These are phyloP conservation scores for Brassica nigra DNA, from an alignment of 345 rosid genomes.

Conservation along the genomic window DNA sequence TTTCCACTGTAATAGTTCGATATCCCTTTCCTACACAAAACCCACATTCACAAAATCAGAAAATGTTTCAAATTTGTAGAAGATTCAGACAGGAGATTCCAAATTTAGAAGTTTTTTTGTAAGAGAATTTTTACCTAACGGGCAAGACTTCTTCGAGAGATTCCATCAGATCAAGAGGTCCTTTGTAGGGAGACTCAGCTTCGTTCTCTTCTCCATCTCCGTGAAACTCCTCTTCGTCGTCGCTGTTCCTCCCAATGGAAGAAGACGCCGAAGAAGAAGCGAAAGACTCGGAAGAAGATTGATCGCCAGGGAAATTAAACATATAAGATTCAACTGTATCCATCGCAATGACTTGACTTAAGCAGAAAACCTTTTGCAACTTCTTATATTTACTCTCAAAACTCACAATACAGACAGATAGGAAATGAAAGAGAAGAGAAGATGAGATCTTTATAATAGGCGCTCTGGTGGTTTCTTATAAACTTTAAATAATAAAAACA, in stretches of 20 bases:
- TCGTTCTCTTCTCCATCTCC: constrained; percentile 53
- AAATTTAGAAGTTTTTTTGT: not conserved
- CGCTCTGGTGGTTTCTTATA: constrained; percentile 18
- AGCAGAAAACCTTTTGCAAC: not conserved
- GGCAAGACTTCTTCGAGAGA: constrained; percentile 69
- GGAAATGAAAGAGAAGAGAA: constrained; percentile 18
- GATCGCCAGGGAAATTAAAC: constrained; percentile 23
- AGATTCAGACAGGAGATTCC: not conserved
- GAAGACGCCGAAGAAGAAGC: constrained; percentile 49
- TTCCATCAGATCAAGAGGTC: constrained; percentile 57
- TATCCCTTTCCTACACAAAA: constrained; percentile 68
- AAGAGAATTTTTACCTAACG: constrained; percentile 44
- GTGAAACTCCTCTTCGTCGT: constrained; percentile 38
- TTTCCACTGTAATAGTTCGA: constrained; percentile 81
- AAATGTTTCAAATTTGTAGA: constrained; percentile 11
- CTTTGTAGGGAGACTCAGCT: constrained; percentile 61
- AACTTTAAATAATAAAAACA: constrained; percentile 18
- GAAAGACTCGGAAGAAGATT: constrained; percentile 35
- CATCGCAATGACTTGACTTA: constrained; percentile 37
- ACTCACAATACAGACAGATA: not conserved
- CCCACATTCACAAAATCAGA: constrained; percentile 12
- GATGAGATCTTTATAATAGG: constrained; percentile 36
- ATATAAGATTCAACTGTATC: constrained; percentile 41
- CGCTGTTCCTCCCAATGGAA: constrained; percentile 71
- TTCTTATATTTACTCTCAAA: not conserved